A percentile compares a stretch with the other conserved stretches of the same genome.
phyloP scores from a whole-genome alignment of 2,329 filamentous ascomycete species.

The Cladorrhinum sp. region DNA sequence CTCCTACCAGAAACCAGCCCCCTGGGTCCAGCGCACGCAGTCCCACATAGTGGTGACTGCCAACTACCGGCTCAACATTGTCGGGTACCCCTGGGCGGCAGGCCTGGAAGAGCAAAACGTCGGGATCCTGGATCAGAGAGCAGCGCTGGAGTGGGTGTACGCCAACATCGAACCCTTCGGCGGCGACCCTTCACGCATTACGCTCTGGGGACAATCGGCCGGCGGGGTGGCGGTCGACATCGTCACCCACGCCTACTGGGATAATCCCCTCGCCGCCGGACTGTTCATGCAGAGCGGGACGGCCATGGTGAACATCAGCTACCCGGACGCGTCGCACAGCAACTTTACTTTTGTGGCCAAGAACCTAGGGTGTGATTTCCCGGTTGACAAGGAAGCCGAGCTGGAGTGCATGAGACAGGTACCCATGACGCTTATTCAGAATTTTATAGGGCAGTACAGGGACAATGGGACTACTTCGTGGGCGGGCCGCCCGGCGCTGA shows the following conservation, averaged over 20 bases:
- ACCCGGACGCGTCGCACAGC: constrained; percentile 27
- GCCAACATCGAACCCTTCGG: constrained; percentile 48
- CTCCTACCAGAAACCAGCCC: constrained; percentile 44
- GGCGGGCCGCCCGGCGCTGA: constrained; percentile 20
- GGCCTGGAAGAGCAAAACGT: constrained; percentile 40
- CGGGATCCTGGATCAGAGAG: constrained; percentile 49
- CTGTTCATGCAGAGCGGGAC: constrained; percentile 42
- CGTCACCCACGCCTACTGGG: constrained; percentile 43
- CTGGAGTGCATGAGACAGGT: constrained; percentile 38
- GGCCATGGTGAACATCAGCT: constrained; percentile 32
- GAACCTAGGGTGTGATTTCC: constrained; percentile 34
- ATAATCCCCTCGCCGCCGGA: constrained; percentile 44
- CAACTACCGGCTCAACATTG: constrained; percentile 39
- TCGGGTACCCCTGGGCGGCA: constrained; percentile 33
- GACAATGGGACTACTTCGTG: constrained; percentile 23
- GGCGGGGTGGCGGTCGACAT: constrained; percentile 41
- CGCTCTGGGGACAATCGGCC: constrained; percentile 47
- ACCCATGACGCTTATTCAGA: constrained; percentile 31
- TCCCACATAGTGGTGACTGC: constrained; percentile 40
- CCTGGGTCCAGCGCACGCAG: constrained; percentile 41
- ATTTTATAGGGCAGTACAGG: constrained; percentile 33
- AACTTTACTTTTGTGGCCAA: constrained; percentile 38
- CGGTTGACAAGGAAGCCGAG: constrained; percentile 28
- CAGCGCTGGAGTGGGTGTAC: constrained; percentile 48
- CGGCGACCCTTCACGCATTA: constrained; percentile 42